A percentile compares a stretch with the other conserved stretches of the same genome.
Evolutionary conservation across 1,284 basidiomycete species (phyloP).

Genomic region (Flammula alnicola): DNA sequence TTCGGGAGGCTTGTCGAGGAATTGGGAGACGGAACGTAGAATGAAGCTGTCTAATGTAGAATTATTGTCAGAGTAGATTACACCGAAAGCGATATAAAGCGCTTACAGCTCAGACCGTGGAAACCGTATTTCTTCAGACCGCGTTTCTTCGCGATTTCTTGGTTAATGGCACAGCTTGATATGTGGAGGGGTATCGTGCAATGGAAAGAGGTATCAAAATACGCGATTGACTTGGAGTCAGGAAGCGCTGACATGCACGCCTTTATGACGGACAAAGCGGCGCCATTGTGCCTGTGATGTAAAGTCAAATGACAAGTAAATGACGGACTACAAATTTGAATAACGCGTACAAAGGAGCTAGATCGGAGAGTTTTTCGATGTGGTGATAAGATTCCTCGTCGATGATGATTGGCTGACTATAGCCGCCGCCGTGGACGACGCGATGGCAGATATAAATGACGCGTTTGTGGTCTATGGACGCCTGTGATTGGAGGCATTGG

Average conservation of each 20-base stretch:
- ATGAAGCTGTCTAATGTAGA: conserved; percentile 62
- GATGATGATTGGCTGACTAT: conserved; percentile 69
- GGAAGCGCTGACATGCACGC: conserved; percentile 69
- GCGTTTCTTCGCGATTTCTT: conserved; percentile 58
- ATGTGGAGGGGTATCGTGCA: conserved; percentile 74
- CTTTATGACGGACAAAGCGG: conserved; percentile 63
- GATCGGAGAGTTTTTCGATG: conserved; percentile 76
- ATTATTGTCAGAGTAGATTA: conserved; percentile 12
- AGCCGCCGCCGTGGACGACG: conserved; percentile 86
- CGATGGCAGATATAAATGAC: conserved; percentile 69
- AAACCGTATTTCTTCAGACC: conserved; percentile 89
- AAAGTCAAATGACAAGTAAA: not conserved
- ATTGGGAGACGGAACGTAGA: conserved; percentile 57
- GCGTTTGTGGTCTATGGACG: conserved; percentile 45
- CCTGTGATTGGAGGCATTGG: conserved; percentile 46
- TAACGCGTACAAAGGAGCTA: conserved; percentile 76
- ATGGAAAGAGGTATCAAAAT: conserved; percentile 89
- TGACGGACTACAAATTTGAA: conserved; percentile 1
- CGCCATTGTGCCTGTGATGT: conserved; percentile 58
- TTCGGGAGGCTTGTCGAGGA: conserved; percentile 54
- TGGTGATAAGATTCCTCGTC: conserved; percentile 63
- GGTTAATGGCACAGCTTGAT: conserved; percentile 78
- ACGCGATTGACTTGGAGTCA: conserved; percentile 64
- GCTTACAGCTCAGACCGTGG: conserved; percentile 77
- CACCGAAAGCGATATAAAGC: not conserved